phyloP scores from a whole-genome alignment of 441 rosid genomes.

The Adansonia rubrostipa region DNA sequence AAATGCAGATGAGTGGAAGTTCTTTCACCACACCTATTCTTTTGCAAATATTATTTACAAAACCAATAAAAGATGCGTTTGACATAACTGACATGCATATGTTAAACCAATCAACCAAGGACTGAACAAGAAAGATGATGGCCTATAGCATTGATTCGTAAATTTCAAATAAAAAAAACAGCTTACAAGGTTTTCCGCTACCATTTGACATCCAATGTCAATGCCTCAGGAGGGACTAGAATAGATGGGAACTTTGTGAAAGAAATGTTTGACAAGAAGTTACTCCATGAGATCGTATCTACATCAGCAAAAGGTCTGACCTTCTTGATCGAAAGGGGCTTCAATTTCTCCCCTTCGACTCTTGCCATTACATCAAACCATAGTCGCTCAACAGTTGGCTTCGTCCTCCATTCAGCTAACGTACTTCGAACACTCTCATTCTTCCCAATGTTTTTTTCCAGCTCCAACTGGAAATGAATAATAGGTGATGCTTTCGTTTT shows the following conservation, averaged over 20 bases:
- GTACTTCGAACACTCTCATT: constrained; percentile 41
- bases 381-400: constrained; percentile 58
- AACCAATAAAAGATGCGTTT: neutral
- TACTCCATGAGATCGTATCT: constrained; percentile 73
- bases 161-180: constrained; percentile 20
- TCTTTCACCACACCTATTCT: neutral
- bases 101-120: neutral
- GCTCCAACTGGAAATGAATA: constrained; percentile 58
- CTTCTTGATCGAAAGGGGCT: constrained; percentile 52
- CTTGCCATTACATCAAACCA: constrained; percentile 68
- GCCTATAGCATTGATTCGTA: neutral
- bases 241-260: constrained; percentile 76
- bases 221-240: constrained; percentile 74
- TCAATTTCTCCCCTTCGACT: constrained; percentile 60
- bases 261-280: constrained; percentile 66
- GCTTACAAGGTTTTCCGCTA: constrained; percentile 46
- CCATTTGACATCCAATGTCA: constrained; percentile 85
- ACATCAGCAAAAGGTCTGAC: constrained; percentile 57
- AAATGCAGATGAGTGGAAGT: constrained; percentile 19
- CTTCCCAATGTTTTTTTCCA: constrained; percentile 52
- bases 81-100: neutral
- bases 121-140: neutral
- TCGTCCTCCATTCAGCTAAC: constrained; percentile 65
- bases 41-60: constrained; percentile 3
- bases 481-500: constrained; percentile 52